Base-by-base conservation (phyloP, 2,329 filamentous ascomycete species). In the Xylaria sp. region DNA sequence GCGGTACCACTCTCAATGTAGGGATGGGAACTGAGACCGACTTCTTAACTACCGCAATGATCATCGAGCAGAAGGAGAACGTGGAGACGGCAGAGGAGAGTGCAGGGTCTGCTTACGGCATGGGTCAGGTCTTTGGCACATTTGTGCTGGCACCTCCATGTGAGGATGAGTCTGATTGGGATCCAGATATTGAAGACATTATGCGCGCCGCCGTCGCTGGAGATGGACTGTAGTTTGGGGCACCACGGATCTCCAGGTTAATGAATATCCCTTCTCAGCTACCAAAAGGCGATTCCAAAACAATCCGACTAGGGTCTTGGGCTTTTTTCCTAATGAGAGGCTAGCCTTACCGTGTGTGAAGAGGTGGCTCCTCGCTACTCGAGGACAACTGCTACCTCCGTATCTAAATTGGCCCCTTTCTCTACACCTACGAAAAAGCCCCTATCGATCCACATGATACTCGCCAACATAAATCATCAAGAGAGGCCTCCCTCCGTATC, bases 41-140 rank as follows among this genome's bases (percentile, higher is more conserved):
- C 70, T 90, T 89, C 74, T 72, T 89, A 67, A 88, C 85, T 12
- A 86, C 85, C 45, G 87, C 87, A 2, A 85, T 89, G 58, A 83
- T 91, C 61, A 81, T 89, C 8, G 87, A 90, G 74, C 83, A 87
- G 72, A 83, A 83, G 45, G 86, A 88, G 63, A 72, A 76, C 62
- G 65, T 74, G 15, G 82, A 85, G 74, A 86, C 87, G 75, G 78
- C 83, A 3, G 77, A 78, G 48, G 72, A 72, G 50, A 78, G 71
- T 58, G 80, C 79, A 59, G 88, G 87, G 20, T 82, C 82, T 56
- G 86, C 86, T 34, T 84, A 86, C 65, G 87, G 87, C 55, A 89
- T 91, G 86, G 89, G 89, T 57, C 85, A 86, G 74, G 84, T 91
- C 66, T 85, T 87, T 81, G 87, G 87, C 58, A 86, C 87, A 68